phyloP scores from a whole-genome alignment of 2,329 filamentous ascomycete species.

The Hymenoscyphus repandus region DNA sequence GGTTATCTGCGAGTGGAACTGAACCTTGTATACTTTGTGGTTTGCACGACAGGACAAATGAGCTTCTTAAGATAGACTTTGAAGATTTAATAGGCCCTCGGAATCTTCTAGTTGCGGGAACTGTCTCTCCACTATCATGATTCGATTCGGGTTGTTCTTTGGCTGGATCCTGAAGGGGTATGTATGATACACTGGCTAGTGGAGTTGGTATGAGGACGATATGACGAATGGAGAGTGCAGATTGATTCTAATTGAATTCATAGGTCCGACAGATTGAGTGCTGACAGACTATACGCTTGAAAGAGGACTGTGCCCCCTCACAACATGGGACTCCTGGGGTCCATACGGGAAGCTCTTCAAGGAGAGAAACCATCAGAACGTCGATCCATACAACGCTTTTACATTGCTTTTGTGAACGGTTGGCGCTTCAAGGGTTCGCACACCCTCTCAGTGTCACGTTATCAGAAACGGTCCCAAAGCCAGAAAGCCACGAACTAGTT shows the following conservation, averaged over 20 bases:
- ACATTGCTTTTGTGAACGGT: constrained; percentile 1
- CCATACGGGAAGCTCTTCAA: not conserved
- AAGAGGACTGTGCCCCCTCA: constrained; percentile 8
- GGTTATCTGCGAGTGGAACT: constrained; percentile 11
- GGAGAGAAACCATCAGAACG: not conserved
- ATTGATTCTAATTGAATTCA: constrained; percentile 14
- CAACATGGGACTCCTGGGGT: not conserved
- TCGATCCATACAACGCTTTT: constrained; percentile 2
- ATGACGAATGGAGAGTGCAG: constrained; percentile 17
- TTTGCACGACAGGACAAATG: constrained; percentile 18
- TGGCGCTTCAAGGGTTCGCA: constrained; percentile 15
- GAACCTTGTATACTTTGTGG: constrained; percentile 7
- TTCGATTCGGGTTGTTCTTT: not conserved
- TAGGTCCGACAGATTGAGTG: constrained; percentile 23
- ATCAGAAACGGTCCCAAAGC: constrained; percentile 19
- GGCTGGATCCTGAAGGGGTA: not conserved
- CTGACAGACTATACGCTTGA: constrained; percentile 13
- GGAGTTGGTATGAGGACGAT: not conserved
- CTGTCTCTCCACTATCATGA: constrained; percentile 2
- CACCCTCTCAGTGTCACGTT: constrained; percentile 29
- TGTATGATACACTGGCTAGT: not conserved
- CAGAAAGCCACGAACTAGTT: constrained; percentile 9
- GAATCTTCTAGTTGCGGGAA: constrained; percentile 4
- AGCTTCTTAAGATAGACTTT: constrained; percentile 12
- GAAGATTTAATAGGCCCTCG: constrained; percentile 21